phyloP scores from a whole-genome alignment of 2,329 filamentous ascomycete genomes.

The Alternaria arborescens region DNA sequence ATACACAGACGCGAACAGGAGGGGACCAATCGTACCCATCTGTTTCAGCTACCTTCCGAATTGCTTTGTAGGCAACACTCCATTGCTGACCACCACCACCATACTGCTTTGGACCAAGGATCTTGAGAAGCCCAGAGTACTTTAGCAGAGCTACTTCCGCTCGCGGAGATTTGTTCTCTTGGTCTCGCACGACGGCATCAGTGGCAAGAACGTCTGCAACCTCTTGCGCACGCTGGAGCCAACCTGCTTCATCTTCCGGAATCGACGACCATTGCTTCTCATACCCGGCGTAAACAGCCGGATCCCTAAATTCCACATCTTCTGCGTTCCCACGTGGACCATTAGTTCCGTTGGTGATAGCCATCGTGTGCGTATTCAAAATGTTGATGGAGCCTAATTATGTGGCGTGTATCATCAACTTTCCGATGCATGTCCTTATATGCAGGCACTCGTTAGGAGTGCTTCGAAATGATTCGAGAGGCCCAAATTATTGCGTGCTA shows the following conservation, averaged over 20 bases:
- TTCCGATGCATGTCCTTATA: constrained; percentile 4
- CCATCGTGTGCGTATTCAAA: constrained; percentile 7
- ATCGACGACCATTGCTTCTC: constrained; percentile 48
- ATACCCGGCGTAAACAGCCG: constrained; percentile 53
- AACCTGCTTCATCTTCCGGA: constrained; percentile 54
- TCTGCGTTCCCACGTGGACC: constrained; percentile 22
- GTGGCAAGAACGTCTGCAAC: constrained; percentile 60
- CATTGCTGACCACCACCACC: constrained; percentile 64
- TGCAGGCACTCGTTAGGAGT: not conserved
- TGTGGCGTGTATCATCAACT: not conserved
- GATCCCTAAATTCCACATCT: constrained; percentile 40
- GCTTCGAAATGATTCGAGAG: not conserved
- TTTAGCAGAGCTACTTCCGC: constrained; percentile 64
- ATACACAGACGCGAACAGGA: not conserved
- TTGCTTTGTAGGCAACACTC: constrained; percentile 65
- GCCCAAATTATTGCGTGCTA: constrained; percentile 13
- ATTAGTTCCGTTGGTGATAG: constrained; percentile 18
- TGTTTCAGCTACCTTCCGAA: constrained; percentile 69
- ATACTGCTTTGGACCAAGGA: constrained; percentile 60
- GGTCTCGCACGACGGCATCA: constrained; percentile 60
- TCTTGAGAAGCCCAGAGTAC: constrained; percentile 59
- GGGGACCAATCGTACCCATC: constrained; percentile 60
- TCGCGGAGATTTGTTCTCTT: constrained; percentile 61
- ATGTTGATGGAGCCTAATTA: not conserved
- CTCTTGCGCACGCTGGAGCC: constrained; percentile 59